A percentile compares a stretch with the other conserved stretches of the same genome.
phyloP scores from a whole-genome alignment of 1,284 basidiomycete genomes.

The Singerocomus inundabilis region DNA sequence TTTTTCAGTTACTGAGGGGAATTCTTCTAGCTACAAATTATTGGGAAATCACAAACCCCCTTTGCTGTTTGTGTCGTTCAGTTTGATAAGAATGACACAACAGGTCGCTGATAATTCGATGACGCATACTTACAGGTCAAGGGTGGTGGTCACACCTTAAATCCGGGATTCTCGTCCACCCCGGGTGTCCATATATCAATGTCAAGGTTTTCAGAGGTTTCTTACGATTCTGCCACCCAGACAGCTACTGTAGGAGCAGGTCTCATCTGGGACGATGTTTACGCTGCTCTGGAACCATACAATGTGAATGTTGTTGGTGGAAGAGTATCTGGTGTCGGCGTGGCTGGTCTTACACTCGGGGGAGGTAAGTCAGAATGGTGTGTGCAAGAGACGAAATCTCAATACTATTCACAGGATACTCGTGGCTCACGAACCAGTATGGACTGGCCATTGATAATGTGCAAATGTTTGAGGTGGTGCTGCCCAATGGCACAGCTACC shows the following conservation, averaged over 20 bases:
- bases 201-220: constrained; percentile 12
- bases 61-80: constrained; percentile 3
- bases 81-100: not conserved
- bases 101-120: too few relatives aligned
- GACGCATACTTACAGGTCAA: constrained; percentile 13
- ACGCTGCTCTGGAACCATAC: constrained; percentile 42
- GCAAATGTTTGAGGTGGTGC: constrained; percentile 45
- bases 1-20: not conserved
- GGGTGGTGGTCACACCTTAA: constrained; percentile 43
- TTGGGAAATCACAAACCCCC: not conserved
- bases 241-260: constrained; percentile 50
- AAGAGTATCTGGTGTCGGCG: constrained; percentile 43
- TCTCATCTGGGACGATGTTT: constrained; percentile 43
- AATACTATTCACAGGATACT: constrained; percentile 8
- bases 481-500: constrained; percentile 43
- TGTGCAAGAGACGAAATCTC: constrained; percentile 27
- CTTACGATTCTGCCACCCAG: constrained; percentile 28
- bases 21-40: constrained; percentile 3
- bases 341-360: constrained; percentile 36
- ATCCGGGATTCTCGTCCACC: constrained; percentile 33
- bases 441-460: constrained; percentile 53
- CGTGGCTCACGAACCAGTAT: constrained; percentile 36
- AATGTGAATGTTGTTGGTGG: constrained; percentile 43
- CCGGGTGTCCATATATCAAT: constrained; percentile 11
- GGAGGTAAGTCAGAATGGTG: constrained; percentile 40